Evolutionary conservation across 805 yeast species (phyloP), one percentile per base, ranked within the genome.

Genomic region (Candida odintsovae): DNA sequence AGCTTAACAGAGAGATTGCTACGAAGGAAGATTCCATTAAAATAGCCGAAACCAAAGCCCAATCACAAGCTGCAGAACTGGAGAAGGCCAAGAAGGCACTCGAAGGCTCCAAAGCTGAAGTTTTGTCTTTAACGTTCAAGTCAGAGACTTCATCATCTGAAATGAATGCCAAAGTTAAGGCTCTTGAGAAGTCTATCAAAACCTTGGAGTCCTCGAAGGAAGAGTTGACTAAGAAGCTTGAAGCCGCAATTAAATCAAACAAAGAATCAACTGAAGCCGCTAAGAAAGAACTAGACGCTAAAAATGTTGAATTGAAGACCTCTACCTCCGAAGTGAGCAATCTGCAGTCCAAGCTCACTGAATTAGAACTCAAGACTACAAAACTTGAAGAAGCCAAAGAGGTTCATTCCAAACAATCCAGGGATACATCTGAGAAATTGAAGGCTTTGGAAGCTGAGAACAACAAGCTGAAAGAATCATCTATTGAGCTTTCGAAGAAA

Each of bases 221-320:
- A 13, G 23, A 20, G 13, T 20, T 36, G 23, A 19, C n/a, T 13
- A 19, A 36, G 10, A 36, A 36, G 39, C 22, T 36, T 19, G 23
- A 36, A 6, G 25, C n/a, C 20, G 23, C 39, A 6, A 9, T 18
- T 16, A 16, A 33, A 7, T 33, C 36, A 33, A 33, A 3, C n/a
- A 41, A 44, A 23, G 16, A 38, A 10, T 42, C 49, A 28, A 38
- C 50, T 16, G 41, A 26, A 3, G 13, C 38, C 20, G 23, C 39
- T 21, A 45, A 47, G 43, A 40, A 43, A 6, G 35, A 48, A 41
- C 43, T 40, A 18, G 33, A 28, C 10, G 4, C 22, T 12, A 19
- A 21, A 7, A 22, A 41, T 7, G 22, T 26, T 23, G 54, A 49
- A 6, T 8, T 45, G 16, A 28, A 41, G n/a, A 37, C 44, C 16